Evolutionary conservation across 371 early-diverging fungal genomes (phyloP).

Genomic region (Rozella allomycis): DNA sequence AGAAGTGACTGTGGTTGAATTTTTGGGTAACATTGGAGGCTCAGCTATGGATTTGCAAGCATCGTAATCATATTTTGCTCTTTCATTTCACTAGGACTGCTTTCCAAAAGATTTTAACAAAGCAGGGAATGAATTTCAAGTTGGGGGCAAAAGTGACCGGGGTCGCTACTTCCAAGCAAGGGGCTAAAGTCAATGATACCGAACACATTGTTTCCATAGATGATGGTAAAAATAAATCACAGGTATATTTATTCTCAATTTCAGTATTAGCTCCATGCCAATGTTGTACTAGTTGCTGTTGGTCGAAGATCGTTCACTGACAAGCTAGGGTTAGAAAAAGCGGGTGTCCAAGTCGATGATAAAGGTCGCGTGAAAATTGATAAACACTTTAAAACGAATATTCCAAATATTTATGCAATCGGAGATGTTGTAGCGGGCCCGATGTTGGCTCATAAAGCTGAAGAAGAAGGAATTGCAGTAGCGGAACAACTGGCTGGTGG

Average conservation of each 20-base stretch:
- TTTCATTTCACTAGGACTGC: constrained; percentile 29
- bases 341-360: constrained; percentile 65
- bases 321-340: constrained; percentile 69
- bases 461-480: constrained; percentile 93
- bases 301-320: constrained; percentile 89
- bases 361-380: constrained; percentile 73
- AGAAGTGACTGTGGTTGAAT: constrained; percentile 90
- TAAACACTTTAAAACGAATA: constrained; percentile 67
- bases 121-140: constrained; percentile 96
- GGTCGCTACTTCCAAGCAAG: constrained; percentile 42
- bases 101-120: constrained; percentile 70
- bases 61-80: not conserved
- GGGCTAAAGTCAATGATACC: constrained; percentile 58
- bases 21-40: constrained; percentile 60
- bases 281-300: constrained; percentile 77
- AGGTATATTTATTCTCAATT: constrained; percentile 1
- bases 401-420: constrained; percentile 74
- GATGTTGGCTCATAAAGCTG: constrained; percentile 98
- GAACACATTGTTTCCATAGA: constrained; percentile 10
- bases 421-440: constrained; percentile 91
- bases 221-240: not conserved
- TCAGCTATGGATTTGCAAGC: constrained; percentile 71
- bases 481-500: constrained; percentile 78
- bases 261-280: constrained; percentile 45
- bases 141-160: constrained; percentile 75